These are phyloP conservation scores for Xylaria sp. DNA, from an alignment of 2,329 filamentous ascomycete species.

Conservation along the genomic window DNA sequence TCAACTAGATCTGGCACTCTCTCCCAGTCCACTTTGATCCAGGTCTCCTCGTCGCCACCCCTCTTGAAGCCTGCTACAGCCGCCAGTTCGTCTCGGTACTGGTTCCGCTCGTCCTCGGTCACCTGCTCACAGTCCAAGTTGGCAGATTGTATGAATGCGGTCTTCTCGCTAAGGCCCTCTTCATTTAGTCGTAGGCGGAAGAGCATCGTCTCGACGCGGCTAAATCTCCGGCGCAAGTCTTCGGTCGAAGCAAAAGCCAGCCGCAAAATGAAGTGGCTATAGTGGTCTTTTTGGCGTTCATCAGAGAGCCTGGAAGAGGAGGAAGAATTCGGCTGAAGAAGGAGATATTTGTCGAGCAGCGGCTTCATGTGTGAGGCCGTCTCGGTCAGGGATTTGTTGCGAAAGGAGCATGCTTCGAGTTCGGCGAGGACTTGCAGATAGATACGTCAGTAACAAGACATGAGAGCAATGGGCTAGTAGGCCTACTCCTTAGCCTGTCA, in stretches of 20 bases:
- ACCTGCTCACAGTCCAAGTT: slow-evolving; percentile 87
- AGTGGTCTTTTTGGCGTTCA: slow-evolving; percentile 93
- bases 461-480: not conserved
- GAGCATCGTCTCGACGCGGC: slow-evolving; percentile 84
- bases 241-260: slow-evolving; percentile 92
- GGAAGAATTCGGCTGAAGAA: slow-evolving; percentile 39
- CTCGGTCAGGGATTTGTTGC: slow-evolving; percentile 84
- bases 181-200: slow-evolving; percentile 81
- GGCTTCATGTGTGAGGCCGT: slow-evolving; percentile 83
- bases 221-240: slow-evolving; percentile 85
- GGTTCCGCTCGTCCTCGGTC: slow-evolving; percentile 74
- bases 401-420: slow-evolving; percentile 92
- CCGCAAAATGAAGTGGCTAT: slow-evolving; percentile 94
- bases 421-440: slow-evolving; percentile 72
- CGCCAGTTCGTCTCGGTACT: slow-evolving; percentile 65
- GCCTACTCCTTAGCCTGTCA: slow-evolving; percentile 77
- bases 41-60: slow-evolving; percentile 75
- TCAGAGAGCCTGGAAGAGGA: slow-evolving; percentile 58
- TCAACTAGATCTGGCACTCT: slow-evolving; percentile 90
- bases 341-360: slow-evolving; percentile 73
- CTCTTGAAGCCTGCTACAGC: slow-evolving; percentile 51
- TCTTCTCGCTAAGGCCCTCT: slow-evolving; percentile 76
- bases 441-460: slow-evolving; percentile 27
- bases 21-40: slow-evolving; percentile 98
- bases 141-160: slow-evolving; percentile 76